Base-by-base conservation (phyloP, 331 rosid genomes). In the Spiraea crenata region DNA sequence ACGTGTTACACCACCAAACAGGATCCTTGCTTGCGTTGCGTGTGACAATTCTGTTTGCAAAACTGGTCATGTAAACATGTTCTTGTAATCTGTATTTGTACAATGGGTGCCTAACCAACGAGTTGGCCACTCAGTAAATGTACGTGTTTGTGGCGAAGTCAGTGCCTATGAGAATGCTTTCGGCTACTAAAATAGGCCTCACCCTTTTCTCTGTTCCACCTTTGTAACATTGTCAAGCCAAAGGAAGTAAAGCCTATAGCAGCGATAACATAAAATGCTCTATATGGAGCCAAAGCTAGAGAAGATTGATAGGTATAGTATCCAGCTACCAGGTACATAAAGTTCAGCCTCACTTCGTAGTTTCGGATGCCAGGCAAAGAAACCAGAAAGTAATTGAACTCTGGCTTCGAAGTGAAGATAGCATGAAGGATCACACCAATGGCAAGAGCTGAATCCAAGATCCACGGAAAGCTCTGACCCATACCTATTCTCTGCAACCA, bases 361-460 rank as follows among this genome's bases (percentile, higher is more conserved):
- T 76, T 46, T 9, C 85, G 83, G 17, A 80, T 13, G 71, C 87
- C 82, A 0, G 83, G 77, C 42, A 81, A 63, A 56, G 90, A 84
- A 61, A 92, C 67, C 48, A 70, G 55, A 73, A 78, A 83, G 59
- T 89, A 87, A 81, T 84, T 87, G 76, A 81, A 81, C 74, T 87
- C 86, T 0, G 95, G 98, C 75, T 82, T 88, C 19, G 95, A 76
- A 25, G 68, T 85, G 83, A 88, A 89, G 70, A 89, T 66, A 14
- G 96, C 95, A 52, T 92, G 95, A 80, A 92, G 90, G 80, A 92
- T 88, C 82, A 88, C 84, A n/a, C 98, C 92, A 3, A 76, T 76
- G 84, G 86, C 82, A 76, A 91, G 93, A 74, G 84, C 76, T 7
- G 96, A 85, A 88, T 95, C 99, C 88, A 95, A 63, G 44, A 95